Conservation (phyloP, 2,329 filamentous ascomycete species). For the Ophiocordyceps unilateralis region DNA sequence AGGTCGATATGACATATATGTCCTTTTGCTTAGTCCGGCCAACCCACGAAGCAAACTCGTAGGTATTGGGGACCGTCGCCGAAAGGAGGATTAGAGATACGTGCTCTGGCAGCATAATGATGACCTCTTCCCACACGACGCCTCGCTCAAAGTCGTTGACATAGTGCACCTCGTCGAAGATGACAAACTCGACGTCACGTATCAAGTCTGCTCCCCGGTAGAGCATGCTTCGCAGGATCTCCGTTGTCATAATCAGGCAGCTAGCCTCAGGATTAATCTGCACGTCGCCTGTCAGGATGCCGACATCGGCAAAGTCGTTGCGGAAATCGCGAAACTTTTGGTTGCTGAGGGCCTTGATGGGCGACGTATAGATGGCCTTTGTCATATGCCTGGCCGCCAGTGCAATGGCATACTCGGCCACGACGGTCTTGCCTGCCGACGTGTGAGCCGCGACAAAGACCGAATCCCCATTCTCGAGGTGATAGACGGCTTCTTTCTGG, state of each 20-base stretch:
- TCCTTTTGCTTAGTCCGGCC: conserved; percentile 96
- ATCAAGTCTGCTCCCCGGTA: conserved; percentile 93
- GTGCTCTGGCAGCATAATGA: conserved; percentile 97
- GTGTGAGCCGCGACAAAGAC: conserved; percentile 97
- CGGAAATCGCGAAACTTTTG: conserved; percentile 97
- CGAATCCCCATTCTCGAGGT: conserved; percentile 88
- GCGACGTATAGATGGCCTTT: conserved; percentile 96
- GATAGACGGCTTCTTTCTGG: conserved; percentile 96
- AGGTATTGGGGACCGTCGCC: conserved; percentile 90
- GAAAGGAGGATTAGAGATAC: conserved; percentile 90
- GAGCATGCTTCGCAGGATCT: conserved; percentile 95
- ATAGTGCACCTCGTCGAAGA: conserved; percentile 98
- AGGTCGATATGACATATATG: conserved; percentile 96
- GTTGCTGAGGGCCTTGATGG: conserved; percentile 95
- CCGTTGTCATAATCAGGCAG: conserved; percentile 98
- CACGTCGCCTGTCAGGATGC: conserved; percentile 91
- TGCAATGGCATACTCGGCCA: conserved; percentile 94
- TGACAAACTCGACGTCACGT: conserved; percentile 93
- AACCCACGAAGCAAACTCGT: conserved; percentile 97
- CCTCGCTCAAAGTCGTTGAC: conserved; percentile 92
- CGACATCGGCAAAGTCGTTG: conserved; percentile 80
- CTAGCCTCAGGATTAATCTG: conserved; percentile 96
- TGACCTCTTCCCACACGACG: conserved; percentile 98
- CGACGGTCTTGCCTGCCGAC: conserved; percentile 93
- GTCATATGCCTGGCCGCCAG: conserved; percentile 98